phyloP scores from a whole-genome alignment of 768 basidiomycete species.

The Mycena rosella region DNA sequence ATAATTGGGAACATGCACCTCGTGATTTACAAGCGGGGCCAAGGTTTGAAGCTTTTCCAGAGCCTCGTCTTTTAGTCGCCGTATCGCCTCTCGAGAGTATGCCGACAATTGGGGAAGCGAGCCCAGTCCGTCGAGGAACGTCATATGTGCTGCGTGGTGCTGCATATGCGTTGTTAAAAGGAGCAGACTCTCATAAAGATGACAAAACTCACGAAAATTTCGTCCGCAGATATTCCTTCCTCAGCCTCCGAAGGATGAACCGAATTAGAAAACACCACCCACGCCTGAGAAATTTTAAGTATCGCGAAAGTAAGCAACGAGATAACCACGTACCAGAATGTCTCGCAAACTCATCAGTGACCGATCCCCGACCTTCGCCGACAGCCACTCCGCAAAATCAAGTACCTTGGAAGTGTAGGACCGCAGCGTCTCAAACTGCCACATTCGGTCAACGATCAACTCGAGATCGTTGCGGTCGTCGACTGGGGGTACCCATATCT shows the following conservation, averaged over 20 bases:
- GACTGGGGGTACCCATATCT: constrained; percentile 97
- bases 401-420: constrained; percentile 73
- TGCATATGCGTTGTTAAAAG: constrained; percentile 48
- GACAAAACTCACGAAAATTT: constrained; percentile 73
- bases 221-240: constrained; percentile 53
- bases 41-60: constrained; percentile 65
- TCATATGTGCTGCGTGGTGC: constrained; percentile 96
- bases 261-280: constrained; percentile 90
- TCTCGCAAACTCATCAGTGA: constrained; percentile 86
- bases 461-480: constrained; percentile 79
- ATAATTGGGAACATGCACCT: constrained; percentile 45
- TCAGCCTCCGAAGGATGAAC: constrained; percentile 51
- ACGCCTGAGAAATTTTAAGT: constrained; percentile 69
- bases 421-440: constrained; percentile 68
- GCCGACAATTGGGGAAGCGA: constrained; percentile 80
- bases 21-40: constrained; percentile 57
- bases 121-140: constrained; percentile 89
- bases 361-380: constrained; percentile 66
- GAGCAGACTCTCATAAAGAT: constrained; percentile 27
- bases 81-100: constrained; percentile 70
- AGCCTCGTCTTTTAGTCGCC: constrained; percentile 73
- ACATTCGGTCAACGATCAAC: constrained; percentile 80
- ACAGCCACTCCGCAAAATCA: constrained; percentile 88
- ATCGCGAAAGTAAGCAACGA: background rate
- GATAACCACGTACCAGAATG: constrained; percentile 73